These are phyloP conservation scores for Colletotrichum navitas DNA, from an alignment of 2,329 filamentous ascomycete species.

Conservation along the genomic window DNA sequence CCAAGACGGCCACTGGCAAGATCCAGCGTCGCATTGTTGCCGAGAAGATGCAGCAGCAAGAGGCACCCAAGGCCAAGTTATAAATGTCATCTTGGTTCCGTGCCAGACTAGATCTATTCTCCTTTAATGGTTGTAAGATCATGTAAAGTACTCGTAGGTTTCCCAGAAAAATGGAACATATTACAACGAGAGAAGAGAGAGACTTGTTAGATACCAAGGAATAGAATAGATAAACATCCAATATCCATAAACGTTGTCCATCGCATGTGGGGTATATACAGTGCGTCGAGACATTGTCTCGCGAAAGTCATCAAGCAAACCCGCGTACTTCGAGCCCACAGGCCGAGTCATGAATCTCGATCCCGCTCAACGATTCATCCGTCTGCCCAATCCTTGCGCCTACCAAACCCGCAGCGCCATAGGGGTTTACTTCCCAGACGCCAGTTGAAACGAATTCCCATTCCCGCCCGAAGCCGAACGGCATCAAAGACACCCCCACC, in stretches of 20 bases:
- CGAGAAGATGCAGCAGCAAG: conserved; percentile 83
- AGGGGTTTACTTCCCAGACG: background rate
- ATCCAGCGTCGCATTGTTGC: conserved; percentile 89
- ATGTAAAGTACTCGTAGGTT: background rate
- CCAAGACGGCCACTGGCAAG: conserved; percentile 93
- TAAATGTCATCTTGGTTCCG: conserved; percentile 49
- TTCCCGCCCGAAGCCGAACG: background rate
- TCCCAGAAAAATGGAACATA: background rate
- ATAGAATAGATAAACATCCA: conserved; percentile 29
- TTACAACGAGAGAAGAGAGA: conserved; percentile 14
- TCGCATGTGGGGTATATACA: conserved; percentile 7
- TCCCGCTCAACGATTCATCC: background rate
- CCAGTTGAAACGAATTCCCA: background rate
- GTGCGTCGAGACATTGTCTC: background rate
- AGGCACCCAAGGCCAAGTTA: conserved; percentile 65
- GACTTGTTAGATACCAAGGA: conserved; percentile 22
- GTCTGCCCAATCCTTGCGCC: background rate
- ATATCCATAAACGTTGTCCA: conserved; percentile 13
- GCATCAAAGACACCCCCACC: background rate
- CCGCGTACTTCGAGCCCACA: conserved; percentile 6
- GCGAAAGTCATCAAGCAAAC: background rate
- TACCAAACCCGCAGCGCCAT: background rate
- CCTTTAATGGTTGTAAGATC: background rate
- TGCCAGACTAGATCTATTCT: background rate
- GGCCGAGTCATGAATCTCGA: background rate